Base-by-base conservation (phyloP, 1,139 yeast species). In the Debaryomyces robertsiae region DNA sequence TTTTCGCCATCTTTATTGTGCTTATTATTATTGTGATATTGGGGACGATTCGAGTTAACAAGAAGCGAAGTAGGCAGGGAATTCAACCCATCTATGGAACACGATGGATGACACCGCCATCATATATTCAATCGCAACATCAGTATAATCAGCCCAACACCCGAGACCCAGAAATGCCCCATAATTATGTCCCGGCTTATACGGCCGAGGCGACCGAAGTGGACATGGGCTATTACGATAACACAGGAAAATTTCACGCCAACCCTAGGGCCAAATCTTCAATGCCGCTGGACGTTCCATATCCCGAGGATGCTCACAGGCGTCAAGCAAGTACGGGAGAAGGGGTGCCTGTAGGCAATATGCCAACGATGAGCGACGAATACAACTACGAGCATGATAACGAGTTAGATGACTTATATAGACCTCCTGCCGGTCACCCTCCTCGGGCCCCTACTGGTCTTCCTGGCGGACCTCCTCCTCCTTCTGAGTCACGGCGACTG, bases 51-150 rank as follows among this genome's bases (percentile, higher is more conserved):
- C 57, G 79, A 30, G 73, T 82, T 27, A 87, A 89, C 51, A 75
- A 73, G 39, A 71, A 74, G 44, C 73, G 96, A 55, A 68, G 77
- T 2, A 69, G 60, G 27, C 62, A 67, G 30, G 97, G 97, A 4
- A 68, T 71, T 30, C 73, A 73, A 23, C 96, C 97, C 0, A 70
- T 89, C 3, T 74, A 81, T 44, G 95, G 95, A 6, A 89, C 97
- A 1, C 79, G 88, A 7, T 90, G 96, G 94, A 77, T 90, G 74
- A 84, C 95, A 0, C 96, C 96, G 3, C 96, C 96, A 0, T 73
- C 85, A n/a, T 89, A 90, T 58, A 63, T 74, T 45, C 93, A 84
- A 54, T 78, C 93, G 3, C 89, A 86, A 53, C 71, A 69, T 42
- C 83, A 80, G 43, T 79, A 82, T 51, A 71, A 73, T 37, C 74